phyloP scores from a whole-genome alignment of 129 eudicot species.

The Pseudognaphalium luteoalbum region DNA sequence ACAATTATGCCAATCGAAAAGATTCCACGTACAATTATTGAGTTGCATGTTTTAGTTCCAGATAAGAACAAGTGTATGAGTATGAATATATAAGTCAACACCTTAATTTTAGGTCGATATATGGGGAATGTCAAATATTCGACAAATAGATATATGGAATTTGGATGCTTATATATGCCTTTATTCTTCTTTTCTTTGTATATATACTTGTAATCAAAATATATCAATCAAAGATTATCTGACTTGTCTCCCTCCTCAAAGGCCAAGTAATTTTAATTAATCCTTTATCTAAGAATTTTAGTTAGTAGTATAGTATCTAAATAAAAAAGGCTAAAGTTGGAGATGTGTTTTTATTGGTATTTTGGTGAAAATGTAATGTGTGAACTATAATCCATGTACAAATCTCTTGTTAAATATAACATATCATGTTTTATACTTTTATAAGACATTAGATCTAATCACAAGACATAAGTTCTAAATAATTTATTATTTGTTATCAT shows the following conservation, averaged over 20 bases:
- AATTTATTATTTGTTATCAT: too few species aligned
- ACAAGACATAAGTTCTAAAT: too few species aligned
- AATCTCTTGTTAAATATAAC: too few species aligned
- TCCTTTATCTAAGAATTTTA: too few species aligned
- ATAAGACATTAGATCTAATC: too few species aligned
- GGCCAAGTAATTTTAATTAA: slow-evolving; percentile 21
- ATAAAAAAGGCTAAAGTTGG: too few species aligned
- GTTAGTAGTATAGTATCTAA: too few species aligned
- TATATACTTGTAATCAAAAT: slow-evolving; percentile 8
- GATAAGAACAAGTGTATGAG: slow-evolving; percentile 14
- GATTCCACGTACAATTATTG: slow-evolving; percentile 12
- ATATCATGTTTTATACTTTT: too few species aligned
- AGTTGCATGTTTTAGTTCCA: neutral
- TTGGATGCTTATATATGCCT: slow-evolving; percentile 24
- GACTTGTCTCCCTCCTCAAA: slow-evolving; percentile 27
- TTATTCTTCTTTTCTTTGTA: neutral
- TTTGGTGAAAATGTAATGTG: too few species aligned
- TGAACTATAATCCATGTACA: too few species aligned
- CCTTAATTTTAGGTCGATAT: neutral
- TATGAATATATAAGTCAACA: slow-evolving; percentile 14
- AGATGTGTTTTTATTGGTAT: too few species aligned
- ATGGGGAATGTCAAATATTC: slow-evolving; percentile 31
- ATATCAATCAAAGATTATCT: neutral
- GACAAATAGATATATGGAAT: slow-evolving; percentile 21
- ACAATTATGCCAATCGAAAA: neutral